A percentile compares a stretch with the other conserved stretches of the same genome.
These are phyloP conservation scores for Aspergillus steynii DNA, from an alignment of 495 filamentous ascomycete species.

Conservation along the genomic window DNA sequence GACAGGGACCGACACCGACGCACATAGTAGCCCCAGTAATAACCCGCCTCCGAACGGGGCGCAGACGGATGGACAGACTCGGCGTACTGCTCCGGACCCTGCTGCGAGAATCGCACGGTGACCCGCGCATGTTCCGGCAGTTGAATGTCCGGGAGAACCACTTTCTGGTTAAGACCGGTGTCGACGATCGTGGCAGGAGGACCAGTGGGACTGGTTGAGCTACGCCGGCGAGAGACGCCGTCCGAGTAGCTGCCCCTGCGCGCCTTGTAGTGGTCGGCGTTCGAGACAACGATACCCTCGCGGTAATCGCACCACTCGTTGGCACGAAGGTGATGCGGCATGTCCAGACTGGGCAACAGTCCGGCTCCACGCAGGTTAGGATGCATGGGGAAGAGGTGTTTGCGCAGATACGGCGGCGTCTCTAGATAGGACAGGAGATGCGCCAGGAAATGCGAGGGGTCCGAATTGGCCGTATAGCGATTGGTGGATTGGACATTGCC, in stretches of 20 bases:
- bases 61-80: slow-evolving; percentile 58
- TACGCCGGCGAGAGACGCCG: slow-evolving; percentile 5
- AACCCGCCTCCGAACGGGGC: slow-evolving; percentile 66
- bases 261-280: slow-evolving; percentile 13
- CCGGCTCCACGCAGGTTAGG: slow-evolving; percentile 66
- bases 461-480: slow-evolving; percentile 59
- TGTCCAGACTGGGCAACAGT: slow-evolving; percentile 67
- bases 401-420: slow-evolving; percentile 72
- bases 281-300: slow-evolving; percentile 61
- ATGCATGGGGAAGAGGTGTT: slow-evolving; percentile 66
- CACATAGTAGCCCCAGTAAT: slow-evolving; percentile 75
- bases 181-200: slow-evolving; percentile 26
- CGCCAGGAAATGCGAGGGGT: slow-evolving; percentile 69
- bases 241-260: slow-evolving; percentile 8
- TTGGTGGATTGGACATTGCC: slow-evolving; percentile 38
- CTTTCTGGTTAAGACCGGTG: slow-evolving; percentile 31
- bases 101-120: slow-evolving; percentile 57
- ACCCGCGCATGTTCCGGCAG: slow-evolving; percentile 63
- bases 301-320: slow-evolving; percentile 70
- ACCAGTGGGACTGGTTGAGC: slow-evolving; percentile 5
- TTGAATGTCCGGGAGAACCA: slow-evolving; percentile 48
- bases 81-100: slow-evolving; percentile 24
- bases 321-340: slow-evolving; percentile 70
- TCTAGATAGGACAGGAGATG: slow-evolving; percentile 76
- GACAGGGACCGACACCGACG: slow-evolving; percentile 60